Evolutionary conservation across 225 moss, liverwort and hornwort genomes (phyloP).

Genomic region (Bryum argenteum): DNA sequence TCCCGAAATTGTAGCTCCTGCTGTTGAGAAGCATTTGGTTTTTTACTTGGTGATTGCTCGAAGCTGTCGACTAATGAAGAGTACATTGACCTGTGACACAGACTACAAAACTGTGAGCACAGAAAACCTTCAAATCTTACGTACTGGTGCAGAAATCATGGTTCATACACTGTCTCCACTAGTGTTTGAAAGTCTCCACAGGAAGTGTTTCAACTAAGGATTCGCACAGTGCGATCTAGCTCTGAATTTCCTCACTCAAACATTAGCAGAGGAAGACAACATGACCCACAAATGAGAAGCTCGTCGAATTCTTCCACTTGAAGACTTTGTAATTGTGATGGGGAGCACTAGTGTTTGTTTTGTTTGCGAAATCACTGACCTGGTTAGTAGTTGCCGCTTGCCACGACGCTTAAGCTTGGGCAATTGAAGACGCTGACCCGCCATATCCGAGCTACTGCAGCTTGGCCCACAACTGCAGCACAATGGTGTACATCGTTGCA

Average conservation of each 20-base stretch:
- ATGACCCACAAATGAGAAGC: too few relatives aligned
- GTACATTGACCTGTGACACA: slow-evolving; percentile 43
- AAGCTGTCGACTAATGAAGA: slow-evolving; percentile 68
- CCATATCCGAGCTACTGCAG: slow-evolving; percentile 17
- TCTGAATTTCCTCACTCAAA: not conserved
- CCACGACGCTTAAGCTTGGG: slow-evolving; percentile 10
- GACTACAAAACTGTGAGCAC: slow-evolving; percentile 7
- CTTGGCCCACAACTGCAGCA: slow-evolving; percentile 29
- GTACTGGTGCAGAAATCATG: too few relatives aligned
- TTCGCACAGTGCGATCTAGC: not conserved
- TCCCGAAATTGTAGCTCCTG: slow-evolving; percentile 21
- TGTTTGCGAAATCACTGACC: slow-evolving; percentile 11
- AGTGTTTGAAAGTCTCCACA: too few relatives aligned
- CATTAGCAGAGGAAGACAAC: too few relatives aligned
- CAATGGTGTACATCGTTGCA: slow-evolving; percentile 27
- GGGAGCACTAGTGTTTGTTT: not conserved
- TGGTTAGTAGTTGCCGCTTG: slow-evolving; percentile 18
- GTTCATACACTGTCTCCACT: too few relatives aligned
- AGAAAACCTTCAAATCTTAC: too few relatives aligned
- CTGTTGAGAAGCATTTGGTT: slow-evolving; percentile 16
- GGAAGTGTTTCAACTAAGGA: too few relatives aligned
- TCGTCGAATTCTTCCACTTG: too few relatives aligned
- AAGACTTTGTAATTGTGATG: not conserved
- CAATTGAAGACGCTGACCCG: not conserved
- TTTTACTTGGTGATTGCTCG: slow-evolving; percentile 2